Percentiles rank a stretch among this genome's conserved stretches.
These are phyloP conservation scores for Cardiospermum halicacabum DNA, from an alignment of 345 rosid genomes.

Conservation along the genomic window DNA sequence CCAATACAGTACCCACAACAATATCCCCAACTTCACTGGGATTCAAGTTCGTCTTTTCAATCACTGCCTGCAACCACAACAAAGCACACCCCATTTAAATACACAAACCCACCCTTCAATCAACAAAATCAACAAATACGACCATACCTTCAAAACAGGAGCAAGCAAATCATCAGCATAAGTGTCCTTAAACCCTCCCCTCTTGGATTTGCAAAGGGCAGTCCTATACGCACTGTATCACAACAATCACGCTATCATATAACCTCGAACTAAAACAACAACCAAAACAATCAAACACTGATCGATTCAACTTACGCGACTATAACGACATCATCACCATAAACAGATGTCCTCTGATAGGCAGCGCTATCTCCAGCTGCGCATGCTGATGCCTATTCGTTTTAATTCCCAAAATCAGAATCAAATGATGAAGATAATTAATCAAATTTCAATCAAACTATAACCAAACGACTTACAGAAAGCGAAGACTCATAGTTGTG, in stretches of 20 bases:
- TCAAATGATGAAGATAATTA: neutral
- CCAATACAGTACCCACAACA: conserved; percentile 91
- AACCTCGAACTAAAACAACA: neutral
- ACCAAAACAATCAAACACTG: neutral
- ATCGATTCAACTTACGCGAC: conserved; percentile 61
- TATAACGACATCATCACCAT: conserved; percentile 84
- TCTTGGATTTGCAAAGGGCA: conserved; percentile 73
- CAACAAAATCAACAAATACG: neutral
- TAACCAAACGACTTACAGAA: conserved; percentile 35
- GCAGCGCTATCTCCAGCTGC: conserved; percentile 93
- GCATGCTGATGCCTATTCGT: conserved; percentile 67
- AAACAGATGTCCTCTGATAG: conserved; percentile 64
- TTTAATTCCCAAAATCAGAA: neutral
- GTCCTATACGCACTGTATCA: conserved; percentile 70
- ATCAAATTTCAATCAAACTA: neutral
- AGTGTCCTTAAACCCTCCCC: conserved; percentile 93
- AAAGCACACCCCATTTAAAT: neutral
- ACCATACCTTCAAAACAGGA: conserved; percentile 61
- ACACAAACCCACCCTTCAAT: neutral
- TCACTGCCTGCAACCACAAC: conserved; percentile 56
- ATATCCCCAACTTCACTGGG: conserved; percentile 96
- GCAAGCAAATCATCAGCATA: conserved; percentile 84
- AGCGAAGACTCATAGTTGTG: conserved; percentile 50
- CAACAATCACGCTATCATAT: neutral
- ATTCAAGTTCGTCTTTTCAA: conserved; percentile 67